Evolutionary conservation across 2,329 filamentous ascomycete species (phyloP).

Genomic region (Fusarium ramigenum): DNA sequence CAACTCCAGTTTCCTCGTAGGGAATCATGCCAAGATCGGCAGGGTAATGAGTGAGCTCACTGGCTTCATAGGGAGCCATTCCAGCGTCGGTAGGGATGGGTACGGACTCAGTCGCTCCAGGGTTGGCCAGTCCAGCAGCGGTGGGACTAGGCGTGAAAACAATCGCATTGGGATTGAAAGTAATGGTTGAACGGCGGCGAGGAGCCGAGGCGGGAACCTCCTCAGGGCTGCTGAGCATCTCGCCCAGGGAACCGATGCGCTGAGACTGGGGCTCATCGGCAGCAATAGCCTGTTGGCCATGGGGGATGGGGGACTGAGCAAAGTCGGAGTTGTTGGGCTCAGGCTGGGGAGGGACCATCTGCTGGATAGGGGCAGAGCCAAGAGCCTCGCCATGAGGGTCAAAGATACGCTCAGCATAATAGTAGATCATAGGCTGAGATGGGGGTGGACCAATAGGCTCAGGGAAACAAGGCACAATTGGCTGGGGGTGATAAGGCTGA

Average conservation of each 20-base stretch:
- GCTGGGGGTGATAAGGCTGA: not conserved
- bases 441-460: not conserved
- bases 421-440: not conserved
- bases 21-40: not conserved
- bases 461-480: not conserved
- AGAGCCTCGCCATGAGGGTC: not conserved
- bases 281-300: not conserved
- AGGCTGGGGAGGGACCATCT: not conserved
- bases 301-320: rapidly evolving
- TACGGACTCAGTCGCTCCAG: not conserved
- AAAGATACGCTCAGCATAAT: not conserved
- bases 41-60: not conserved
- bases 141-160: not conserved
- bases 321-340: rapidly evolving
- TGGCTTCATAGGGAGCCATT: not conserved
- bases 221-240: not conserved
- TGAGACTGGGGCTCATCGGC: rapidly evolving
- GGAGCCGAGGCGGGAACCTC: not conserved
- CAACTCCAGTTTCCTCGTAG: not conserved
- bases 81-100: not conserved
- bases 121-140: not conserved
- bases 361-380: rapidly evolving
- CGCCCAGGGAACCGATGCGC: not conserved
- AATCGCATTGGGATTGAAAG: not conserved
- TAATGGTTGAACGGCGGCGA: not conserved